These are phyloP conservation scores for Candida xiaguanensis DNA, from an alignment of 805 yeast genomes.

Conservation along the genomic window DNA sequence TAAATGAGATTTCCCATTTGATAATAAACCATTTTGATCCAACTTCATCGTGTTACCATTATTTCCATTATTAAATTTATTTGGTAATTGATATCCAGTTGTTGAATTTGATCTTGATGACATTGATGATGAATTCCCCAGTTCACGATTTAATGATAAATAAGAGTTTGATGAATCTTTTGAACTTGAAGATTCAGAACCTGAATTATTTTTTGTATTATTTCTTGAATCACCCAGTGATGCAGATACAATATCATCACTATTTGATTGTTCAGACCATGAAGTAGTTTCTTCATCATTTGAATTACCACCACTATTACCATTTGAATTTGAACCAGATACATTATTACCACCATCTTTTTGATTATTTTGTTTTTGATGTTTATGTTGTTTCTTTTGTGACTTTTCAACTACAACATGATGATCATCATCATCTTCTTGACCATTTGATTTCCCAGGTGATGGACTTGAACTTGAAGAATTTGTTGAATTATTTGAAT, in stretches of 20 bases:
- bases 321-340: neutral
- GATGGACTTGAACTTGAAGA: constrained; percentile 5
- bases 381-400: constrained; percentile 2
- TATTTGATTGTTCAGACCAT: constrained; percentile 1
- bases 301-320: neutral
- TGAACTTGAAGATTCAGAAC: neutral
- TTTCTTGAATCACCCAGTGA: constrained; percentile 4
- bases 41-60: neutral
- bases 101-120: constrained; percentile 2
- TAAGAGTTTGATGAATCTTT: neutral
- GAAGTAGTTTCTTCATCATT: constrained; percentile 2
- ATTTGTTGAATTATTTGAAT: neutral
- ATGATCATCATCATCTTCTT: neutral
- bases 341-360: neutral
- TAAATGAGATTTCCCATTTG: constrained; percentile 1
- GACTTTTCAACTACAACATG: neutral
- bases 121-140: neutral
- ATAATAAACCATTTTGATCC: neutral
- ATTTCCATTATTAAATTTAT: neutral
- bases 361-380: neutral
- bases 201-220: neutral
- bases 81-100: neutral
- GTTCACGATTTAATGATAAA: constrained; percentile 5
- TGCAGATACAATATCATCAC: constrained; percentile 3
- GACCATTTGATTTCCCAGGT: constrained; percentile 1